A percentile compares a stretch with the other conserved stretches of the same genome.
Evolutionary conservation across 139 green algal species (phyloP).

Genomic region (Edaphochlamys debaryana): DNA sequence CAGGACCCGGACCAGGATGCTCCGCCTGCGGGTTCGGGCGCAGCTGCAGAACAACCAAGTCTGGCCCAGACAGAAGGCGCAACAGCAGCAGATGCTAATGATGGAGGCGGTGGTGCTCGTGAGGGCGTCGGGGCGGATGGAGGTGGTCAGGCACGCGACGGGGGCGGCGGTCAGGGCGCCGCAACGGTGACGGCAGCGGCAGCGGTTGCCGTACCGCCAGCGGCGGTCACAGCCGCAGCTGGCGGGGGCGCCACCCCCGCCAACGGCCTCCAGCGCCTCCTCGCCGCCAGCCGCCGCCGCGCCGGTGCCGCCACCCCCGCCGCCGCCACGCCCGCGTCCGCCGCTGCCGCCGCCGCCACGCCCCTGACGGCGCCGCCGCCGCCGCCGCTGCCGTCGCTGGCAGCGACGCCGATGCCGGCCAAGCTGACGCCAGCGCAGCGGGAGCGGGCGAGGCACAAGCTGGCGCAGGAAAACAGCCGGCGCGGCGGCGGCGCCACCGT

Average conservation of each 20-base stretch:
- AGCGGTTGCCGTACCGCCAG: no score
- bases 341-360: neutral
- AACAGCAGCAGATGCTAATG: no score
- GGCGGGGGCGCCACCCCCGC: no score
- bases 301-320: neutral
- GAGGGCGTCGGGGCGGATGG: no score
- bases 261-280: conserved; percentile 21
- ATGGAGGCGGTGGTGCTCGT: neutral
- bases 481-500: no score
- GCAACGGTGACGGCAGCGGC: neutral
- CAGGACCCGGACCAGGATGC: neutral
- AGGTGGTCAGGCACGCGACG: no score
- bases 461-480: neutral
- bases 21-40: no score
- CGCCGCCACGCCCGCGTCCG: no score
- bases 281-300: neutral
- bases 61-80: no score
- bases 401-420: neutral
- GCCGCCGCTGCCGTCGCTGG: neutral
- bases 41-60: no score
- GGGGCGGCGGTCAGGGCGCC: no score
- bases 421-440: conserved; percentile 4
- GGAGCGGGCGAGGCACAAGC: neutral
- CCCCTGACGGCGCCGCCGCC: neutral
- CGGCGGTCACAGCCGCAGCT: no score